Base-by-base conservation (phyloP, 139 green algal genomes). In the Haematococcus sp. region DNA sequence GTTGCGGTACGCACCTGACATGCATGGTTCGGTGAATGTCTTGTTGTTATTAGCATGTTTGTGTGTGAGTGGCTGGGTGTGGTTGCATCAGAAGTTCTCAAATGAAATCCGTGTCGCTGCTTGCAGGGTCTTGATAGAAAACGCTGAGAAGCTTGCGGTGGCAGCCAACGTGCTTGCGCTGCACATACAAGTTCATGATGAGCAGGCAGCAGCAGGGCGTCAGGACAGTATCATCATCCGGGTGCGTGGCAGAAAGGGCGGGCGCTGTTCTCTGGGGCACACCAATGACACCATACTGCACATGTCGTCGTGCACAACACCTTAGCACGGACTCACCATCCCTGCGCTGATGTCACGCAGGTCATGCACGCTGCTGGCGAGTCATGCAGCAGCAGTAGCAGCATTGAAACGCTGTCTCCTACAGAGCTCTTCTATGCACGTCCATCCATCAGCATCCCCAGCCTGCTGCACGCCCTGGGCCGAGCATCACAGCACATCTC, bases 101-200 rank as follows among this genome's bases (percentile, higher is more conserved):
- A 43, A 4, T 43, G 58, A 23, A 65, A 49, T 11, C 40, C 11
- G 11, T 49, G 27, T 23, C 5, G 58, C 17, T 65, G 58, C 66
- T 40, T 11, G n/a, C 68, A 74, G 55, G 49, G 44, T 60, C 22
- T 22, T 82, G 56, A 23, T 79, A n/a, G 79, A 81, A 61, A 85
- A 85, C 70, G 54, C 56, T 0, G 79, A 85, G 74, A 85, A 85
- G 79, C 74, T 85, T 54, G 74, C 74, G 25, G 79, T 81, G 34
- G 79, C 49, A 2, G 46, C 1, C 30, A 61, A 43, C 1, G 55
- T 85, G 70, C 70, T 79, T 15, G 46, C 56, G 1, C 67, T 74
- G 52, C 70, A 75, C 5, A 27, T 43, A 23, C 33, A 68, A 20
- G 61, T 68, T 30, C 11, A 51, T 16, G 61, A 35, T 15, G 13